Conservation (phyloP, 306 rosid genomes). For the Mimosa pudica region DNA sequence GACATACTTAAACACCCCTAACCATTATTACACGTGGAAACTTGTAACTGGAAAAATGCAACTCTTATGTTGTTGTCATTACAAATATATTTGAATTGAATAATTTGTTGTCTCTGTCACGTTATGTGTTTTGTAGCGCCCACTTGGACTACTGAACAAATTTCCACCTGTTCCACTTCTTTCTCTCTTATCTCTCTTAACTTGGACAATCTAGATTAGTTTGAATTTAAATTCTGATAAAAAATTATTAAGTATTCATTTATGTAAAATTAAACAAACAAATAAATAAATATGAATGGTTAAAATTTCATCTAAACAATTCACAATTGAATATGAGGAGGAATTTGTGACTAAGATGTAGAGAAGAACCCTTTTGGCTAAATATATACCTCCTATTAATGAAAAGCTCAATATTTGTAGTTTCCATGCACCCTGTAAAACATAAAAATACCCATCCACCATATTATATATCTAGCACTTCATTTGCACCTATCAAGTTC, state of each 20-base stretch:
- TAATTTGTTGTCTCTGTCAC: too few species aligned
- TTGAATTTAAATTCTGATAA: too few species aligned
- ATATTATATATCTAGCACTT: constrained; percentile 46
- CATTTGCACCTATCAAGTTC: constrained; percentile 37
- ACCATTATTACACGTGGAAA: too few species aligned
- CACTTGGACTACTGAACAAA: too few species aligned
- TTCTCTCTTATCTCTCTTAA: not conserved
- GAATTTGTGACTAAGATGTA: not conserved
- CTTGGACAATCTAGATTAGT: too few species aligned
- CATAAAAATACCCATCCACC: constrained; percentile 33
- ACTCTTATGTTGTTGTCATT: too few species aligned
- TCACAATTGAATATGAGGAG: not conserved
- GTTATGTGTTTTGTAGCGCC: too few species aligned
- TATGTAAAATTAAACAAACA: not conserved
- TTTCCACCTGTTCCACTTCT: too few species aligned
- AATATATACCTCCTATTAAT: not conserved
- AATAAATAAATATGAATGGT: not conserved
- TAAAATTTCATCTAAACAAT: not conserved
- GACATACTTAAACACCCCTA: too few species aligned
- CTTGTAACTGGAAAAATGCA: too few species aligned
- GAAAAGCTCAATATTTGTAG: not conserved
- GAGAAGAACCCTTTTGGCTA: not conserved
- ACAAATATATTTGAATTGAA: too few species aligned
- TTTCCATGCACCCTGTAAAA: not conserved
- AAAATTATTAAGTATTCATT: too few species aligned